These are phyloP conservation scores for Gyromitra esculenta DNA, from an alignment of 2,329 filamentous ascomycete species.

Conservation along the genomic window DNA sequence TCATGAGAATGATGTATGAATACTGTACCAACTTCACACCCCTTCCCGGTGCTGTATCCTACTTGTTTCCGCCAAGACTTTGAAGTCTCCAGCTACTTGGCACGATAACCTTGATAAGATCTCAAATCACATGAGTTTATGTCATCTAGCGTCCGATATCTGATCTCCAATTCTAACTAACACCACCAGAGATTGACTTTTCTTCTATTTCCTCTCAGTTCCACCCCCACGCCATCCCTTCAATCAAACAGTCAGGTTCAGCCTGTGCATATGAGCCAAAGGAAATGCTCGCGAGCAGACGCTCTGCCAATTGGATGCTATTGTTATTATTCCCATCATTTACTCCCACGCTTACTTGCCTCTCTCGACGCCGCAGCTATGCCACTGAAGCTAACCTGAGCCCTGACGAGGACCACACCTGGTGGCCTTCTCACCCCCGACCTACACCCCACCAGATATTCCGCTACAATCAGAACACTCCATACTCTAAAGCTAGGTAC, in stretches of 20 bases:
- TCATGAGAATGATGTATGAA: too few species aligned
- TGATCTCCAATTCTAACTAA: background rate
- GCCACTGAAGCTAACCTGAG: constrained; percentile 22
- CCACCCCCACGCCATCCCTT: background rate
- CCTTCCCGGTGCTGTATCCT: too few species aligned
- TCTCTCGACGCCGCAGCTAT: constrained; percentile 27
- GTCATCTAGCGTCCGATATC: constrained; percentile 20
- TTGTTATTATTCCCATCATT: background rate
- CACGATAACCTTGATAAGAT: constrained; percentile 11
- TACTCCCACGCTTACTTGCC: background rate
- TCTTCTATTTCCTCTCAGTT: background rate
- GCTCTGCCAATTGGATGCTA: constrained; percentile 35
- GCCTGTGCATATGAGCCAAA: constrained; percentile 36
- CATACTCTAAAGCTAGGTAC: constrained; percentile 85
- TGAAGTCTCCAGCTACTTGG: background rate
- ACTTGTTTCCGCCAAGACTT: too few species aligned
- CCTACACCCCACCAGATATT: constrained; percentile 95
- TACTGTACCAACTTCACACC: too few species aligned
- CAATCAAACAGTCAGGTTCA: background rate
- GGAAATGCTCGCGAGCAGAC: constrained; percentile 47
- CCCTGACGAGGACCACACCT: constrained; percentile 25
- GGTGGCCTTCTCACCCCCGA: constrained; percentile 59
- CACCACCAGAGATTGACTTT: background rate
- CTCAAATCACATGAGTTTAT: constrained; percentile 15
- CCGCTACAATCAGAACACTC: constrained; percentile 67